These are phyloP conservation scores for Fusarium acutatum DNA, from an alignment of 2,329 filamentous ascomycete genomes.

Conservation along the genomic window DNA sequence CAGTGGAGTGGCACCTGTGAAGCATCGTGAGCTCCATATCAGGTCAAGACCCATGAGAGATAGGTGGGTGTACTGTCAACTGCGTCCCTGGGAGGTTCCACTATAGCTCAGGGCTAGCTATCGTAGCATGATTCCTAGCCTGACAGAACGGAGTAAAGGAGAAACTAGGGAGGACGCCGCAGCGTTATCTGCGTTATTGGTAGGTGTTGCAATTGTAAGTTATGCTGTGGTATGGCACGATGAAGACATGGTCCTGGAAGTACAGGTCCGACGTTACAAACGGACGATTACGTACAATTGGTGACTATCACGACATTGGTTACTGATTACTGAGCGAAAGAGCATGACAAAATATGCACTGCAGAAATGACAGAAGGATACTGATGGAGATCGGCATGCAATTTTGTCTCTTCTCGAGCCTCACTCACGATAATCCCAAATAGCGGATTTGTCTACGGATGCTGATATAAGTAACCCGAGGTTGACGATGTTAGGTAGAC, in stretches of 20 bases:
- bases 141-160: constrained; percentile 32
- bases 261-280: constrained; percentile 22
- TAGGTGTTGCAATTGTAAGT: constrained; percentile 22
- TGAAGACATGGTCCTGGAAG: constrained; percentile 17
- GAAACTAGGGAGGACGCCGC: constrained; percentile 26
- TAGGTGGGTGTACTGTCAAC: not conserved
- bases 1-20: constrained; percentile 28
- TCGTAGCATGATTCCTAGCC: constrained; percentile 30
- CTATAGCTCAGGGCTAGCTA: constrained; percentile 27
- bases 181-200: constrained; percentile 14
- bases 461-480: constrained; percentile 20
- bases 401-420: constrained; percentile 9
- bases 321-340: constrained; percentile 22
- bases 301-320: constrained; percentile 21
- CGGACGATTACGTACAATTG: constrained; percentile 38
- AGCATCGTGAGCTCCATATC: constrained; percentile 38
- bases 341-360: constrained; percentile 20
- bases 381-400: constrained; percentile 15
- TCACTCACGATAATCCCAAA: constrained; percentile 9
- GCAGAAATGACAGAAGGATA: not conserved
- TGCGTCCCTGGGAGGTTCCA: constrained; percentile 22
- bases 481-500: not conserved
- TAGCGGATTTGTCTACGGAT: constrained; percentile 10
- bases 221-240: constrained; percentile 29
- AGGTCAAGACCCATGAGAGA: constrained; percentile 25